These are phyloP conservation scores for Knoxdaviesia proteae DNA, from an alignment of 2,329 filamentous ascomycete species.

Conservation along the genomic window DNA sequence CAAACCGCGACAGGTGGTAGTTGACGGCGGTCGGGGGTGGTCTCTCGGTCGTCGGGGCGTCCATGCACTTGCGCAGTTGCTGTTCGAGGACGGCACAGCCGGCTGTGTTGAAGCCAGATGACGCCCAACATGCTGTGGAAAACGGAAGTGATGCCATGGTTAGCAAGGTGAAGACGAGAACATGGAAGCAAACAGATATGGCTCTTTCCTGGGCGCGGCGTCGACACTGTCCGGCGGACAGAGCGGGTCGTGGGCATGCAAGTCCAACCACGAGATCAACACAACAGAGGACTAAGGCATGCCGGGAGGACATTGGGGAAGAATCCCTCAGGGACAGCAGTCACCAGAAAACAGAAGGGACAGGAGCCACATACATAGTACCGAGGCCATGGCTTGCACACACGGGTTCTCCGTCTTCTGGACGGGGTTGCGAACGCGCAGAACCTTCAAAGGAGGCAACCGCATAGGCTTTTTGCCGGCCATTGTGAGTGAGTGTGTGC, in stretches of 20 bases:
- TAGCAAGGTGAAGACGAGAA: background rate
- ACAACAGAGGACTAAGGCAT: constrained; percentile 3
- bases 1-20: constrained; percentile 63
- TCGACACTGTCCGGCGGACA: background rate
- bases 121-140: constrained; percentile 59
- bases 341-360: no score
- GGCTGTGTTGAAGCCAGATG: constrained; percentile 43
- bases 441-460: constrained; percentile 32
- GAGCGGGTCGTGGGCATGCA: background rate
- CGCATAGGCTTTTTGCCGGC: constrained; percentile 29
- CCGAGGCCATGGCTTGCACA: constrained; percentile 32
- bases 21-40: constrained; percentile 58
- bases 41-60: constrained; percentile 33
- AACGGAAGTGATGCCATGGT: background rate
- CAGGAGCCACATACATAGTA: constrained; percentile 24
- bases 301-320: background rate
- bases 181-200: background rate
- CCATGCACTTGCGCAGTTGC: constrained; percentile 53
- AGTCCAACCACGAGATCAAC: constrained; percentile 5
- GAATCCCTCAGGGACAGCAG: no score
- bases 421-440: constrained; percentile 34
- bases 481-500: constrained; percentile 15
- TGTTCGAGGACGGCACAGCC: constrained; percentile 39
- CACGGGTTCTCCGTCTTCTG: constrained; percentile 29
- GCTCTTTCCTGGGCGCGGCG: background rate